phyloP scores from a whole-genome alignment of 768 basidiomycete genomes.

The Rhodotorula toruloides region DNA sequence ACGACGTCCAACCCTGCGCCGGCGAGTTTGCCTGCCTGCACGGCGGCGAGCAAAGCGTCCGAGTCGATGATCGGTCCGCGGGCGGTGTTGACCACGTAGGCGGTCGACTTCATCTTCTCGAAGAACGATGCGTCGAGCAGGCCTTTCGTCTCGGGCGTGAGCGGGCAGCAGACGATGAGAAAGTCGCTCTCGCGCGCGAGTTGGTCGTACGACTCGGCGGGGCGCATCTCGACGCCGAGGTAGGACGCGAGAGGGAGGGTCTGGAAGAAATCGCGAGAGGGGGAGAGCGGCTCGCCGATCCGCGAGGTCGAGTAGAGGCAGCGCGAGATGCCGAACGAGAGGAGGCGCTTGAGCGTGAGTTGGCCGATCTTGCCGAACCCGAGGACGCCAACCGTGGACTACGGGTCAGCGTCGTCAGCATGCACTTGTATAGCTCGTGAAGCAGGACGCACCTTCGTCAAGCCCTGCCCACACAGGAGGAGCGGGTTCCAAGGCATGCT shows the following conservation, averaged over 20 bases:
- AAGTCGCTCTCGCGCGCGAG: constrained; percentile 77
- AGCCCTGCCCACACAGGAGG: constrained; percentile 62
- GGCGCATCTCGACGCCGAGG: constrained; percentile 29
- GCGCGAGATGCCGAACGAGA: constrained; percentile 73
- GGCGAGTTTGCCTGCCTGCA: constrained; percentile 73
- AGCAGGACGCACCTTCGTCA: constrained; percentile 41
- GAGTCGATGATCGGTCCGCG: constrained; percentile 86
- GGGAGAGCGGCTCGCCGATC: constrained; percentile 41
- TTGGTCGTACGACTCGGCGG: constrained; percentile 51
- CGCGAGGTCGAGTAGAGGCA: constrained; percentile 63
- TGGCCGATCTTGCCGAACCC: constrained; percentile 88
- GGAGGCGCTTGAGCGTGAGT: constrained; percentile 68
- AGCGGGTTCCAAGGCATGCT: constrained; percentile 73
- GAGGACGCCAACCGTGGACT: constrained; percentile 72
- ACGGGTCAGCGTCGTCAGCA: background rate
- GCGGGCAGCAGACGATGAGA: constrained; percentile 63
- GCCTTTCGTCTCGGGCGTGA: constrained; percentile 59
- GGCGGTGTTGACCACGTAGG: constrained; percentile 76
- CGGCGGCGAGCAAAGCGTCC: constrained; percentile 73
- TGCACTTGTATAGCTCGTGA: background rate
- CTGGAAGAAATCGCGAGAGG: constrained; percentile 32
- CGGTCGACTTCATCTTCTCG: constrained; percentile 71
- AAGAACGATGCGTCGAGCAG: constrained; percentile 68
- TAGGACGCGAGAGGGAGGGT: background rate
- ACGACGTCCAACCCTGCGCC: constrained; percentile 92